Percentiles rank a stretch among this genome's conserved stretches.
phyloP scores from a whole-genome alignment of 2,329 filamentous ascomycete species.

The Pyricularia pennisetigena region DNA sequence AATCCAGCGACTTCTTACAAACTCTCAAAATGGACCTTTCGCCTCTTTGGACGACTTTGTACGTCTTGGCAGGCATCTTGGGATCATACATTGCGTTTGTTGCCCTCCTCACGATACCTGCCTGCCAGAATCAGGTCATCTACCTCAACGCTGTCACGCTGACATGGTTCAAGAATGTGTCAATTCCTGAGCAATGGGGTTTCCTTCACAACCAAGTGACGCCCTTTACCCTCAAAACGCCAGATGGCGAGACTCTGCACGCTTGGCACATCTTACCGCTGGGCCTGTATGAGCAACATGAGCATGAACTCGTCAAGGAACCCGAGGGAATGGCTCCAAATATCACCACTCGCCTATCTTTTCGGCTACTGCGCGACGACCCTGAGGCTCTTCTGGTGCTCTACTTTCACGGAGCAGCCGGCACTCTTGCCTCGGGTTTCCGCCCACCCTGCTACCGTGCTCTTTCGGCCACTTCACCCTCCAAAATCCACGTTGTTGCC shows the following conservation, averaged over 20 bases:
- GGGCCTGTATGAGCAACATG: slow-evolving; percentile 52
- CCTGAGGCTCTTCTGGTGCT: slow-evolving; percentile 32
- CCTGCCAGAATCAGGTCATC: slow-evolving; percentile 43
- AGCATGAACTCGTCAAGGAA: slow-evolving; percentile 32
- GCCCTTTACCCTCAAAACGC: slow-evolving; percentile 56
- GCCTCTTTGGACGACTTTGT: not conserved
- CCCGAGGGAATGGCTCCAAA: slow-evolving; percentile 22
- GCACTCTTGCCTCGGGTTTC: slow-evolving; percentile 45
- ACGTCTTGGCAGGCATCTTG: not conserved
- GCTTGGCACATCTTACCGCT: slow-evolving; percentile 71
- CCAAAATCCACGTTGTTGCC: slow-evolving; percentile 44
- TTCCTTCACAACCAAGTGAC: slow-evolving; percentile 65
- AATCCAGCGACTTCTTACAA: too few relatives aligned
- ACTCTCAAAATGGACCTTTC: not conserved
- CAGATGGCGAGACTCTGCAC: slow-evolving; percentile 57
- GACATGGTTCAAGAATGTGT: slow-evolving; percentile 51
- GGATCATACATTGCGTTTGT: slow-evolving; percentile 15
- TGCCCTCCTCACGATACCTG: slow-evolving; percentile 21
- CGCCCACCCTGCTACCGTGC: slow-evolving; percentile 45
- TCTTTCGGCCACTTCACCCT: slow-evolving; percentile 36
- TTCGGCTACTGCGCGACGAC: slow-evolving; percentile 33
- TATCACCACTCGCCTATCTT: slow-evolving; percentile 24
- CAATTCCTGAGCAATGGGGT: slow-evolving; percentile 57
- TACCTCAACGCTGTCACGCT: slow-evolving; percentile 44
- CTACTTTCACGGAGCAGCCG: slow-evolving; percentile 45